phyloP scores from a whole-genome alignment of 2,329 filamentous ascomycete genomes.

The Trichoderma simmonsii region DNA sequence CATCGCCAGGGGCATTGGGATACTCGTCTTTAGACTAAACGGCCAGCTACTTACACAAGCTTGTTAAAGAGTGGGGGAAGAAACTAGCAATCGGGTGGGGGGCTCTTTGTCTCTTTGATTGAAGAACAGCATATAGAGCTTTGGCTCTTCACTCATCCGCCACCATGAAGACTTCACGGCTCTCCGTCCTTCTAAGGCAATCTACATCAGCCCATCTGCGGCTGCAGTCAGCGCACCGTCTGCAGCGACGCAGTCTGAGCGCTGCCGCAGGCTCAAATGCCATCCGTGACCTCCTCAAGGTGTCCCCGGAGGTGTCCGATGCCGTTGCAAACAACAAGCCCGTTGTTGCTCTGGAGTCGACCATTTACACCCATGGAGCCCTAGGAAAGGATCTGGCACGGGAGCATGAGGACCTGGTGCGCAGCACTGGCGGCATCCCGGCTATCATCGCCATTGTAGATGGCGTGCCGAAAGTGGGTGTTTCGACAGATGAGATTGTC shows the following conservation, averaged over 20 bases:
- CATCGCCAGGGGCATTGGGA: neutral
- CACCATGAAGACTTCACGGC: slow-evolving; percentile 17
- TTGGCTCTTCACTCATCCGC: neutral
- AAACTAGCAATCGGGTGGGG: slow-evolving; percentile 2
- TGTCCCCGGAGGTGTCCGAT: slow-evolving; percentile 80
- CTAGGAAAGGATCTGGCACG: slow-evolving; percentile 70
- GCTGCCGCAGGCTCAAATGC: slow-evolving; percentile 27
- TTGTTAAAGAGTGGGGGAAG: slow-evolving; percentile 13
- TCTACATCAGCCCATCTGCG: neutral
- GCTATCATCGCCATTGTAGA: slow-evolving; percentile 88
- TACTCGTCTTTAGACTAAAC: neutral
- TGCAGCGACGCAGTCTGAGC: slow-evolving; percentile 10
- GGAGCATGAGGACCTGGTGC: slow-evolving; percentile 81
- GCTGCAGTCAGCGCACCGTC: neutral
- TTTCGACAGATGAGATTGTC: slow-evolving; percentile 68
- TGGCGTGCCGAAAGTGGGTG: slow-evolving; percentile 77
- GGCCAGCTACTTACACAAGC: neutral
- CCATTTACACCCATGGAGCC: slow-evolving; percentile 93
- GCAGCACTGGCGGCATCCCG: slow-evolving; percentile 76
- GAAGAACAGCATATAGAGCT: neutral
- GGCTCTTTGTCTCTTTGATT: neutral
- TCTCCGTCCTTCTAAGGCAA: slow-evolving; percentile 3
- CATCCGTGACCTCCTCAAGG: slow-evolving; percentile 50
- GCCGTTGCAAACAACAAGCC: slow-evolving; percentile 72
- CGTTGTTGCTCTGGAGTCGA: slow-evolving; percentile 89